A percentile compares a stretch with the other conserved stretches of the same genome.
Evolutionary conservation across 345 rosid genomes (phyloP).

Genomic region (Mangifera indica): DNA sequence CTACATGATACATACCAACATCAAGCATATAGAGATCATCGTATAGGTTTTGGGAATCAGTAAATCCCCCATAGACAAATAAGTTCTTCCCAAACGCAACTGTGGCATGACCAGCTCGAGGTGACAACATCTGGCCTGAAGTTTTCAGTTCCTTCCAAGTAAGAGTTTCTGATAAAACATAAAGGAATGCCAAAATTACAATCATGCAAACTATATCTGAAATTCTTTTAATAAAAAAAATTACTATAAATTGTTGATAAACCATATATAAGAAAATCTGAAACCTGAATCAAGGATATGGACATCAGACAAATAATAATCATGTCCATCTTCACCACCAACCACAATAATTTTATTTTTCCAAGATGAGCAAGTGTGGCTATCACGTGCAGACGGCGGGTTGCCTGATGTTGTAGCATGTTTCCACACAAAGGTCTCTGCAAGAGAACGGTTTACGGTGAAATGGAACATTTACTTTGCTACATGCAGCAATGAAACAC

Average conservation of each 20-base stretch:
- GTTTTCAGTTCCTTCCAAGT: conserved; percentile 83
- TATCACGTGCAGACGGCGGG: conserved; percentile 92
- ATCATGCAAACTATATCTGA: conserved; percentile 6
- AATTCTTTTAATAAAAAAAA: background rate
- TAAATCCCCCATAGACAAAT: conserved; percentile 95
- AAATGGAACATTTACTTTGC: background rate
- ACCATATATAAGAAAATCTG: background rate
- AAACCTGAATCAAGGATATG: conserved; percentile 93
- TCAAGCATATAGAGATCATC: conserved; percentile 86
- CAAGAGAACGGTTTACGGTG: conserved; percentile 19
- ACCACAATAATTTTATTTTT: conserved; percentile 77
- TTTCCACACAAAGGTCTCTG: conserved; percentile 97
- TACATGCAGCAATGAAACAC: conserved; percentile 1
- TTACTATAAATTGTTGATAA: background rate
- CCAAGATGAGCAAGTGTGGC: conserved; percentile 97
- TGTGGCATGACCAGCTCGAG: conserved; percentile 96
- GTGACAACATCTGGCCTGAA: conserved; percentile 74
- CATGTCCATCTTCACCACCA: conserved; percentile 98
- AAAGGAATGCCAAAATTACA: conserved; percentile 14
- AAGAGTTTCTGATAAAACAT: conserved; percentile 60
- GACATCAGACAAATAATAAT: conserved; percentile 90
- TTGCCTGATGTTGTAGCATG: conserved; percentile 64
- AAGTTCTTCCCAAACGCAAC: conserved; percentile 81
- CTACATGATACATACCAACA: conserved; percentile 57
- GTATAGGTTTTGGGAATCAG: conserved; percentile 87